Conservation (phyloP, 805 yeast species). For the Wickerhamomyces pijperi region DNA sequence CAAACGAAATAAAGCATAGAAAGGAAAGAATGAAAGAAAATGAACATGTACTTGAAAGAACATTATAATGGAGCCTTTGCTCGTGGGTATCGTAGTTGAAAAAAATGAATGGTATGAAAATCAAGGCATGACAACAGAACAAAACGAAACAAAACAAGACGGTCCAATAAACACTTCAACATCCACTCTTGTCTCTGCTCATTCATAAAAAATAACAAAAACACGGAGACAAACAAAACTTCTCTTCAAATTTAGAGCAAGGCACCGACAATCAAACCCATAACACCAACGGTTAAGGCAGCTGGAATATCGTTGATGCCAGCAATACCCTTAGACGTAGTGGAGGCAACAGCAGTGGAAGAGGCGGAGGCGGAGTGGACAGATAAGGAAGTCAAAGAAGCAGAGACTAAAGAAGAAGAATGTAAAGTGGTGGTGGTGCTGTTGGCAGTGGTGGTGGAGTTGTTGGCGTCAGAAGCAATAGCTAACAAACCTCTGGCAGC, state of each 20-base stretch:
- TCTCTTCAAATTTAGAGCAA: constrained; percentile 12
- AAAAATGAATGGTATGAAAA: no score
- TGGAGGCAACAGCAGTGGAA: constrained; percentile 15
- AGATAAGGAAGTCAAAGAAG: constrained; percentile 14
- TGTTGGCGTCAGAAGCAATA: constrained; percentile 27
- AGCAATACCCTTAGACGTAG: constrained; percentile 24
- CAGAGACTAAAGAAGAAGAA: constrained; percentile 14
- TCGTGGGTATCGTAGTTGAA: no score
- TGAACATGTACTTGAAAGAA: no score
- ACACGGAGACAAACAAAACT: no score
- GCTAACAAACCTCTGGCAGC: constrained; percentile 29
- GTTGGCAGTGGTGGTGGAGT: constrained; percentile 15
- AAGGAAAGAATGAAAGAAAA: no score
- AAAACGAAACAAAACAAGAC: no score
- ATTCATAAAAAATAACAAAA: no score
- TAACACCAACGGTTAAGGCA: constrained; percentile 16
- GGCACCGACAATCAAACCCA: constrained; percentile 20
- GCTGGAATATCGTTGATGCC: constrained; percentile 15
- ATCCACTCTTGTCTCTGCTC: no score
- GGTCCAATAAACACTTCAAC: no score
- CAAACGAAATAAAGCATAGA: no score
- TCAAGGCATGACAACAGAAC: no score
- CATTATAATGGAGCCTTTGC: no score
- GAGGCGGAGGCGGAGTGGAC: constrained; percentile 7
- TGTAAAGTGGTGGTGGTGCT: constrained; percentile 23